Evolutionary conservation across 768 basidiomycete genomes (phyloP), one percentile per base, ranked within the genome.

Genomic region (Psilocybe cyanescens): DNA sequence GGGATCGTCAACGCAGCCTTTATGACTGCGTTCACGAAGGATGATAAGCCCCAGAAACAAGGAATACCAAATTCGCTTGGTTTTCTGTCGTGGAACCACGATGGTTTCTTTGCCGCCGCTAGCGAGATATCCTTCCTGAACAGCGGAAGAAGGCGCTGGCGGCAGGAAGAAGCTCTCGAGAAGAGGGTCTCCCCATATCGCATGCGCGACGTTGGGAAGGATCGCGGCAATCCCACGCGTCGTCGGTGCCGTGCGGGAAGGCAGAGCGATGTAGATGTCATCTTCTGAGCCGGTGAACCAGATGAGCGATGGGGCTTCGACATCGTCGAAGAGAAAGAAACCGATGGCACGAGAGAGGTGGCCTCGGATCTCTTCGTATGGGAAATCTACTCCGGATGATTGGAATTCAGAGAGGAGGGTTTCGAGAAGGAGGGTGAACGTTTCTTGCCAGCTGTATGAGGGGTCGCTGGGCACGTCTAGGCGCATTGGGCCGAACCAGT

Each of bases 11-110:
- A 35, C 33, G 33, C n/a, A 5, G 4, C 8, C 8, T 14, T 37
- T 33, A n/a, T 7, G 14, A 41, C 41, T 45, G n/a, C 55, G 19
- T 28, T 81, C 83, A 28, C 75, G 75, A 51, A 88, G 71, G 55
- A 88, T 75, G 2, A 88, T 72, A 9, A 87, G 67, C 11, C 87
- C 85, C 60, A 89, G 68, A 70, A 88, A 91, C 5, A 91, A 67
- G 33, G 85, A 86, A 70, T 92, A 92, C 91, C 91, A 93, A 51
- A 87, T 65, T 61, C 90, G 75, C 72, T 93, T 93, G 52, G 90
- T 93, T 70, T 79, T 83, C 73, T 92, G 91, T 52, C 90, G 79
- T 11, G 81, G 75, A 61, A 92, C 87, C 24, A 84, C 68, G 2
- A 89, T 76, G 47, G 86, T 68, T 3, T 74, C 75, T 1, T 74